Evolutionary conservation across 768 basidiomycete species (phyloP).

Genomic region (Tricholoma flavovirens): DNA sequence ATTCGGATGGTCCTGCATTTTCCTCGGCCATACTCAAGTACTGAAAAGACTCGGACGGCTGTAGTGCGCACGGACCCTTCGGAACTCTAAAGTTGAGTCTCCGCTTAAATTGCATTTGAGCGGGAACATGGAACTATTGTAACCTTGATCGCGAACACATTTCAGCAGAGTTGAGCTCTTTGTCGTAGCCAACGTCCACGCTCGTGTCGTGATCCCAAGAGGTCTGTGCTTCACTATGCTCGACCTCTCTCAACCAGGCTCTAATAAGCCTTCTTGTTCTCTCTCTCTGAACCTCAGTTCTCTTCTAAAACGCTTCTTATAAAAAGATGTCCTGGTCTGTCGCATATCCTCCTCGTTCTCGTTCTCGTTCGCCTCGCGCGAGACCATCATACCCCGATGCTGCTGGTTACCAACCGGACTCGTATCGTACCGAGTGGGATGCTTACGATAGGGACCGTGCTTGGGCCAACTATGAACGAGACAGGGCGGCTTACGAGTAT

Average conservation of each 20-base stretch:
- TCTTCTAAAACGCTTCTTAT: slow-evolving; percentile 31
- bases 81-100: slow-evolving; percentile 23
- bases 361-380: slow-evolving; percentile 74
- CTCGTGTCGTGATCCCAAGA: slow-evolving; percentile 64
- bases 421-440: slow-evolving; percentile 65
- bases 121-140: slow-evolving; percentile 18
- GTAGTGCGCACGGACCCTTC: slow-evolving; percentile 11
- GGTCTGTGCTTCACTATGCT: slow-evolving; percentile 93
- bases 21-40: not conserved
- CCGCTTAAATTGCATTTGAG: slow-evolving; percentile 33
- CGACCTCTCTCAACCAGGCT: slow-evolving; percentile 72
- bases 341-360: slow-evolving; percentile 75
- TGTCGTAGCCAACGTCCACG: slow-evolving; percentile 37
- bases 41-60: not conserved
- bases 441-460: slow-evolving; percentile 65
- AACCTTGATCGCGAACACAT: slow-evolving; percentile 60
- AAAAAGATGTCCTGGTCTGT: slow-evolving; percentile 77
- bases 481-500: slow-evolving; percentile 64
- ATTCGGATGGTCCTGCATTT: not conserved
- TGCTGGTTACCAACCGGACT: slow-evolving; percentile 35
- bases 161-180: slow-evolving; percentile 41
- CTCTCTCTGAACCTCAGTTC: slow-evolving; percentile 54
- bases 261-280: slow-evolving; percentile 60
- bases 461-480: slow-evolving; percentile 63
- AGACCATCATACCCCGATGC: slow-evolving; percentile 54